Percentiles rank a stretch among this genome's conserved stretches.
phyloP scores from a whole-genome alignment of 2,329 filamentous ascomycete species.

The Allantophomopsis lycopodina region DNA sequence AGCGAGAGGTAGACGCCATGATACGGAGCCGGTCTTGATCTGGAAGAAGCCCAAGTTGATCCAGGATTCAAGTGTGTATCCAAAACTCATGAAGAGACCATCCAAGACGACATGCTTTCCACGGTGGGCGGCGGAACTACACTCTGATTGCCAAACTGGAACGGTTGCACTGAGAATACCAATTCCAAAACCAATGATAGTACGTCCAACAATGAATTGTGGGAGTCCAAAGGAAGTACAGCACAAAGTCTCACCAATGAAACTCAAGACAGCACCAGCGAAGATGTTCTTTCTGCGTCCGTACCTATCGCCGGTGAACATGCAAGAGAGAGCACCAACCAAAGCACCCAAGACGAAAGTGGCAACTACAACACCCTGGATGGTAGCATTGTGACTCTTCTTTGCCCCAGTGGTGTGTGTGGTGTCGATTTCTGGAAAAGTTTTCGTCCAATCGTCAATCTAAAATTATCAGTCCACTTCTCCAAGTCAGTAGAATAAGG shows the following conservation, averaged over 20 bases:
- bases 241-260: constrained; percentile 5
- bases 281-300: constrained; percentile 8
- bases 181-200: constrained; percentile 23
- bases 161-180: constrained; percentile 23
- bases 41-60: constrained; percentile 27
- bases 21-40: constrained; percentile 17
- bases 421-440: constrained; percentile 25
- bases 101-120: constrained; percentile 26
- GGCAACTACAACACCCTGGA: constrained; percentile 19
- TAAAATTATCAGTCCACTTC: not conserved
- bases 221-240: constrained; percentile 17
- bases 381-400: constrained; percentile 19
- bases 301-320: constrained; percentile 8
- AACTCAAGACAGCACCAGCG: constrained; percentile 5
- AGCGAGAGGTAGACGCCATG: constrained; percentile 23
- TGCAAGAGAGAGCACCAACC: constrained; percentile 21
- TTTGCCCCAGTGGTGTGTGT: constrained; percentile 17
- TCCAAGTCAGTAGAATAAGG: not conserved
- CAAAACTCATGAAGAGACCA: constrained; percentile 21
- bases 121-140: constrained; percentile 23
- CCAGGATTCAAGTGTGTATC: constrained; percentile 27
- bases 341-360: constrained; percentile 14
- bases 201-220: constrained; percentile 28
- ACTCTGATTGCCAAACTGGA: constrained; percentile 23
- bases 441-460: constrained; percentile 14